These are phyloP conservation scores for Pseudofabraea citricarpa DNA, from an alignment of 2,329 filamentous ascomycete species.

Conservation along the genomic window DNA sequence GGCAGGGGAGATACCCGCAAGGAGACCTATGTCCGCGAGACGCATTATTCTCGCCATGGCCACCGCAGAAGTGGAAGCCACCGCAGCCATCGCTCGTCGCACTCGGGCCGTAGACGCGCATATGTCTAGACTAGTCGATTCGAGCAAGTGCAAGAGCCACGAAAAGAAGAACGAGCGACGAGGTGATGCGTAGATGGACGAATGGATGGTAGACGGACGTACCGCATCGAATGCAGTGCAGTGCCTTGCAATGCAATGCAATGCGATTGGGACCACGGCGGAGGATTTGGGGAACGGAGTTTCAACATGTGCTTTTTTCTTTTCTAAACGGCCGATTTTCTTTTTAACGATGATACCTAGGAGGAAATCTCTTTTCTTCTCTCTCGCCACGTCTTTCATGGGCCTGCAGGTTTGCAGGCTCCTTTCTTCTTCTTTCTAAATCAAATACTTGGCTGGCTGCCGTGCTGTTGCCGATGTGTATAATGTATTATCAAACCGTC, in stretches of 20 bases:
- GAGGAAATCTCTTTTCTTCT: neutral
- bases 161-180: neutral
- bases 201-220: neutral
- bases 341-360: neutral
- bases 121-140: conserved; percentile 28
- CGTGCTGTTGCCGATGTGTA: too few species aligned
- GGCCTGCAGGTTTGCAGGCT: neutral
- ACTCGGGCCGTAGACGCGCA: conserved; percentile 21
- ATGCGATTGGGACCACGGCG: neutral
- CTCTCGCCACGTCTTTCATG: too few species aligned
- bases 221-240: too few species aligned
- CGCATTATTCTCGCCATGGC: conserved; percentile 22
- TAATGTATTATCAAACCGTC: too few species aligned
- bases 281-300: neutral
- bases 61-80: conserved; percentile 24
- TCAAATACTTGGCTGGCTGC: too few species aligned
- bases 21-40: conserved; percentile 22
- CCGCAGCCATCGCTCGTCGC: conserved; percentile 22
- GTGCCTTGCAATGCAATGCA: neutral
- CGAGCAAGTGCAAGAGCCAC: too few species aligned
- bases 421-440: neutral
- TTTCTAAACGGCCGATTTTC: too few species aligned
- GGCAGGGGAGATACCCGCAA: conserved; percentile 10
- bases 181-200: neutral
- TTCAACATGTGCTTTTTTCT: neutral